Evolutionary conservation across 768 basidiomycete species (phyloP).

Genomic region (Suillus alpinus): DNA sequence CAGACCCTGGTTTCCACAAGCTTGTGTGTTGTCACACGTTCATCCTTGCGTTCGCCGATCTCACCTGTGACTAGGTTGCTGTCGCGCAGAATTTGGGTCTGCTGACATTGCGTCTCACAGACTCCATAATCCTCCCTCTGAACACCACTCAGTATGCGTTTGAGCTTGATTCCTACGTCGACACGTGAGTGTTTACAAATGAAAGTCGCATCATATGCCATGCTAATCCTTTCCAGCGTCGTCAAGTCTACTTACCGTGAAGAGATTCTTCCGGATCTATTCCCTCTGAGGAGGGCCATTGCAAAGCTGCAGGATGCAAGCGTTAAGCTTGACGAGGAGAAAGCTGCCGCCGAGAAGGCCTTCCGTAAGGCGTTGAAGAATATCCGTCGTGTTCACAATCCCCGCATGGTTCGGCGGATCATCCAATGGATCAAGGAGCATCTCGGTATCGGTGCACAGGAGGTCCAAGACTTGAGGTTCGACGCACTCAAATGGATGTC

Average conservation of each 20-base stretch:
- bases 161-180: constrained; percentile 62
- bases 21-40: constrained; percentile 33
- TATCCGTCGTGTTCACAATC: constrained; percentile 3
- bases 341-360: constrained; percentile 49
- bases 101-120: constrained; percentile 56
- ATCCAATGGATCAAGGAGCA: constrained; percentile 28
- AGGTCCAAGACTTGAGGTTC: constrained; percentile 3
- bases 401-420: constrained; percentile 5
- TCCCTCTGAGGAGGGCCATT: constrained; percentile 46
- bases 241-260: constrained; percentile 38
- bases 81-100: constrained; percentile 68
- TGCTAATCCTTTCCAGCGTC: constrained; percentile 37
- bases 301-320: constrained; percentile 48
- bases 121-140: constrained; percentile 65
- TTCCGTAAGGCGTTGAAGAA: constrained; percentile 46
- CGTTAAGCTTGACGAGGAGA: constrained; percentile 56
- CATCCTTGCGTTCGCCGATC: background rate
- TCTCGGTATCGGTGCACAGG: constrained; percentile 3
- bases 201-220: constrained; percentile 24
- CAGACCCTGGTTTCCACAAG: constrained; percentile 71
- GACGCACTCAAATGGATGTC: constrained; percentile 5
- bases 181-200: constrained; percentile 40
- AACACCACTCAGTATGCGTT: constrained; percentile 76
- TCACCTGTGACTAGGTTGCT: constrained; percentile 43
- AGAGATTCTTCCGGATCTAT: constrained; percentile 31